Evolutionary conservation across 1,284 basidiomycete species (phyloP).

Genomic region (Trametes versicolor): DNA sequence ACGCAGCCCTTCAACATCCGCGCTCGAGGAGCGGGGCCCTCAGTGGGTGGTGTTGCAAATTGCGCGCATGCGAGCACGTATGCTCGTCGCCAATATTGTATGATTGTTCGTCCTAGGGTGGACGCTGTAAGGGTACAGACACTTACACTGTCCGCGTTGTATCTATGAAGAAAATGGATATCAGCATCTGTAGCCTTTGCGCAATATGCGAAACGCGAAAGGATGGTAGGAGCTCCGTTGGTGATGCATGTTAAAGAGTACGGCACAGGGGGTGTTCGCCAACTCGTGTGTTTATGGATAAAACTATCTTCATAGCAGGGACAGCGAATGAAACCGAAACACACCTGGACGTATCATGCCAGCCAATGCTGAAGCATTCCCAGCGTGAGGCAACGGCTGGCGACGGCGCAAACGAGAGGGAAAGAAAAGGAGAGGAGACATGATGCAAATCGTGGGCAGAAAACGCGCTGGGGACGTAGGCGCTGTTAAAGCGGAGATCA

Average conservation of each 20-base stretch:
- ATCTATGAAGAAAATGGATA: background rate
- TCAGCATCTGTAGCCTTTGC: slow-evolving; percentile 6
- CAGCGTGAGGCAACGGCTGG: too few relatives aligned
- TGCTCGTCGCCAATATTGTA: slow-evolving; percentile 17
- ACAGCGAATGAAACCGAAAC: slow-evolving; percentile 37
- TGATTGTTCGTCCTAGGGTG: slow-evolving; percentile 6
- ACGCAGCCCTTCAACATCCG: background rate
- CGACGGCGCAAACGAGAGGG: background rate
- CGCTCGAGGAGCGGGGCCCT: slow-evolving; percentile 34
- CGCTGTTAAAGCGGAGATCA: background rate
- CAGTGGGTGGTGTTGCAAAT: slow-evolving; percentile 54
- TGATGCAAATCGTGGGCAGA: background rate
- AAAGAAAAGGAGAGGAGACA: background rate
- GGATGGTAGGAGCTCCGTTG: slow-evolving; percentile 62
- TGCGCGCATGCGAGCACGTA: slow-evolving; percentile 43
- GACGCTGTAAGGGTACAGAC: background rate
- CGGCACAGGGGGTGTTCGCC: slow-evolving; percentile 75
- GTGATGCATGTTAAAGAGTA: slow-evolving; percentile 83
- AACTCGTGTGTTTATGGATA: slow-evolving; percentile 69
- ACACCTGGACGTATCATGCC: background rate
- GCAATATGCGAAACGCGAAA: background rate
- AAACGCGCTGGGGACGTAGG: slow-evolving; percentile 2
- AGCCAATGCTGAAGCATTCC: background rate
- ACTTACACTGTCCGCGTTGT: slow-evolving; percentile 10
- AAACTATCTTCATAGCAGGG: slow-evolving; percentile 64